Base-by-base conservation (phyloP, 75 land plant genomes). In the Isoetes taiwanensis region DNA sequence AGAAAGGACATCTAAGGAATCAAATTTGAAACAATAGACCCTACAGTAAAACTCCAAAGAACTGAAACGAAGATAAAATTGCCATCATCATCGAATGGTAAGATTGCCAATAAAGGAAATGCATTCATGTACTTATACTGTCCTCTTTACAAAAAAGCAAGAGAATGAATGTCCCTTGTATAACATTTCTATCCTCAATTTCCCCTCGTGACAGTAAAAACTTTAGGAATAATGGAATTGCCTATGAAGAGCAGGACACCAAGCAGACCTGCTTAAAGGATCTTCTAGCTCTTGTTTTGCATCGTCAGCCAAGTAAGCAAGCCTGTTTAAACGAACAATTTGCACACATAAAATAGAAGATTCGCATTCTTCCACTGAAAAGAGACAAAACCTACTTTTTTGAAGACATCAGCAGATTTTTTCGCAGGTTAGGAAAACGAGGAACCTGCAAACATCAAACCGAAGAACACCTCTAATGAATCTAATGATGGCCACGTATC, bases 181-280 rank as follows among this genome's bases (percentile, higher is more conserved):
- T n/a, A n/a, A n/a, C n/a, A n/a, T n/a, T n/a, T n/a, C n/a, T n/a
- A n/a, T n/a, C n/a, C n/a, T n/a, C n/a, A n/a, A n/a, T n/a, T n/a
- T n/a, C n/a, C n/a, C n/a, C n/a, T n/a, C n/a, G n/a, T n/a, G n/a
- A n/a, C n/a, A n/a, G n/a, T n/a, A n/a, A n/a, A n/a, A n/a, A n/a
- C n/a, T n/a, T n/a, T n/a, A n/a, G n/a, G n/a, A n/a, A n/a, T n/a
- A n/a, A n/a, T n/a, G n/a, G n/a, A n/a, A n/a, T n/a, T n/a, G n/a
- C n/a, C n/a, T n/a, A n/a, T n/a, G n/a, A n/a, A n/a, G n/a, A n/a
- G n/a, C n/a, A n/a, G n/a, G n/a, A n/a, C n/a, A n/a, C n/a, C n/a
- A n/a, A n/a, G n/a, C n/a, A n/a, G n/a, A 91, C 97, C 94, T 80
- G 66, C 89, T 91, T 30, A 68, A 65, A 43, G 88, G 77, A 69